Evolutionary conservation across 2,329 filamentous ascomycete species (phyloP).

Genomic region (Trichoderma gracile): DNA sequence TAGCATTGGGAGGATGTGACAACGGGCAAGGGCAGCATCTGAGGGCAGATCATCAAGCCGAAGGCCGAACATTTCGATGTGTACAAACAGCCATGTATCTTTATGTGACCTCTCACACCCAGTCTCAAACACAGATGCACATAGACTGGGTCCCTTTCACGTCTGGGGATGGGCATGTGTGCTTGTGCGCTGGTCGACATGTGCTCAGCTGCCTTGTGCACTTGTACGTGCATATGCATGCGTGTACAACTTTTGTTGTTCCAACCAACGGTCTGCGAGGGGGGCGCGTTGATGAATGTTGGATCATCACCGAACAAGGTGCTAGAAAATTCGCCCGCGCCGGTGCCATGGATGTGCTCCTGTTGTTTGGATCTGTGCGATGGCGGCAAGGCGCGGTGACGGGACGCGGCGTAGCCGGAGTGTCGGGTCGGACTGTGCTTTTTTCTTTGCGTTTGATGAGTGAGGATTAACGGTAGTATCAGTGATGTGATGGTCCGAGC

Average conservation of each 20-base stretch:
- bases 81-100: neutral
- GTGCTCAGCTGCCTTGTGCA: neutral
- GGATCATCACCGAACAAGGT: neutral
- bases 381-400: conserved; percentile 1
- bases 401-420: conserved; percentile 1
- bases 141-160: neutral
- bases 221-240: conserved; percentile 1
- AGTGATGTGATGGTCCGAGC: neutral
- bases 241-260: neutral
- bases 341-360: neutral
- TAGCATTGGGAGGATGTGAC: neutral
- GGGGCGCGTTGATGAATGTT: neutral
- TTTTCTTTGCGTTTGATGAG: neutral
- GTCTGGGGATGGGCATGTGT: neutral
- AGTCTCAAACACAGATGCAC: conserved; percentile 12
- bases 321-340: neutral
- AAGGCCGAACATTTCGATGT: neutral
- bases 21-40: neutral
- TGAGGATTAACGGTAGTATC: neutral
- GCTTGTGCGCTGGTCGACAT: neutral
- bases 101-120: conserved; percentile 1
- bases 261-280: neutral
- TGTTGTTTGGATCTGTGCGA: conserved; percentile 3
- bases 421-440: neutral
- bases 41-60: conserved; percentile 2